Evolutionary conservation across 768 basidiomycete species (phyloP), one percentile per base, ranked within the genome.

Genomic region (Sarcodon sp.): DNA sequence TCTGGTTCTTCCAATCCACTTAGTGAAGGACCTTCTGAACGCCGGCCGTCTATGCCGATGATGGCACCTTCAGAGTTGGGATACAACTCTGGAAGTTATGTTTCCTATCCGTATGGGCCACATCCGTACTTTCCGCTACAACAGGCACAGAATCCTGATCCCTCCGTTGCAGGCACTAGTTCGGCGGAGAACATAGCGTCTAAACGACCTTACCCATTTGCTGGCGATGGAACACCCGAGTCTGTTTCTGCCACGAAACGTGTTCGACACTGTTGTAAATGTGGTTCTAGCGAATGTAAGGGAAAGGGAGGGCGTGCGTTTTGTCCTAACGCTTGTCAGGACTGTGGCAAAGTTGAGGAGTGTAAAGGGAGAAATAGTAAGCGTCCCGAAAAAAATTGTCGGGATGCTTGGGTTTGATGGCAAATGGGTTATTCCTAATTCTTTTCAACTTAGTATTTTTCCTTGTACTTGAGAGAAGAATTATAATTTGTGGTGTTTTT

Each of bases 231-330:
- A 15, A 41, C 39, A 27, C 3, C 62, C 63, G 39, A 41, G 13
- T 15, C 39, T 9, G 15, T 27, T 7, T 27, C 39, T 15, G 39
- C 15, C 39, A 16, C 39, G 54, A 84, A 84, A 58, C 73, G 87
- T 3, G 76, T 77, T 39, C 80, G 86, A 36, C 87, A 87, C 57
- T 89, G 86, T 55, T 81, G 80, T 60, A 89, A 89, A 65, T 88
- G 86, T 49, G 86, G 86, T 12, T 79, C 76, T 35, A 77, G 81
- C 62, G 77, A 83, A 18, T 89, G 86, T 61, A 88, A 87, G 59
- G 86, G 86, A 44, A 88, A 87, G 55, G 86, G 86, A 3, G 86
- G 86, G 4, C 68, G 84, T 35, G 67, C 68, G 39, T 87, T 85
- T 59, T 89, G 86, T 59, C 67, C 66, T 55, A 87, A 79, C 59